Conservation (phyloP, 306 rosid genomes). For the Vigna nakashimae region DNA sequence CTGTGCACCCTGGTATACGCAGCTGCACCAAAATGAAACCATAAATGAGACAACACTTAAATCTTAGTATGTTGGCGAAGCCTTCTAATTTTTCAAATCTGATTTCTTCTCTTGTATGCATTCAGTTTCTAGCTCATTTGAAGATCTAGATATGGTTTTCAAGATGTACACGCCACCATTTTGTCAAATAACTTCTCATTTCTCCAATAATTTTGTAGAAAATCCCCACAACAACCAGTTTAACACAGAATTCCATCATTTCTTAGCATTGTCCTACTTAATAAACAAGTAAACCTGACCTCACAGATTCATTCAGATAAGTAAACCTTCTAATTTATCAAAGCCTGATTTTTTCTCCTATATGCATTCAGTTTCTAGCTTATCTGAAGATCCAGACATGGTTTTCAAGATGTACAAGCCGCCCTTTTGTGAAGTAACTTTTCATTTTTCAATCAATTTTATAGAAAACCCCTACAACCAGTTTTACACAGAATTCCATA, state of each 20-base stretch:
- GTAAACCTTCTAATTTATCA: not conserved
- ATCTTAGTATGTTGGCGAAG: not conserved
- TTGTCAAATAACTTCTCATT: constrained; percentile 6
- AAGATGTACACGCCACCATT: not conserved
- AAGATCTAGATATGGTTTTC: constrained; percentile 20
- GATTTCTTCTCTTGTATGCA: not conserved
- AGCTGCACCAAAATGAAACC: constrained; percentile 61
- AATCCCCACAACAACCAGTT: not conserved
- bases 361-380: not conserved
- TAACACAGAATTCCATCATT: constrained; percentile 11
- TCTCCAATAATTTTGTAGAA: not conserved
- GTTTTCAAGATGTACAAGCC: constrained; percentile 19
- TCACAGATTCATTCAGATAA: constrained; percentile 3
- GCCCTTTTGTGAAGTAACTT: constrained; percentile 6
- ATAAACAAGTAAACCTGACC: constrained; percentile 9
- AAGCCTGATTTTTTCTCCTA: not conserved
- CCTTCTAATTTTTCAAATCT: too few relatives aligned
- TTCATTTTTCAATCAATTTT: not conserved
- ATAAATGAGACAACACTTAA: constrained; percentile 35
- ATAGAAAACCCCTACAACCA: not conserved
- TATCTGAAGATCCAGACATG: not conserved
- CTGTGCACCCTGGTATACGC: constrained; percentile 74
- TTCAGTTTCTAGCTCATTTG: not conserved
- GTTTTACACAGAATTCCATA: constrained; percentile 7
- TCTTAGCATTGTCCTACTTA: not conserved